Evolutionary conservation across 2,329 filamentous ascomycete species (phyloP).

Genomic region (Sporothrix sp.): DNA sequence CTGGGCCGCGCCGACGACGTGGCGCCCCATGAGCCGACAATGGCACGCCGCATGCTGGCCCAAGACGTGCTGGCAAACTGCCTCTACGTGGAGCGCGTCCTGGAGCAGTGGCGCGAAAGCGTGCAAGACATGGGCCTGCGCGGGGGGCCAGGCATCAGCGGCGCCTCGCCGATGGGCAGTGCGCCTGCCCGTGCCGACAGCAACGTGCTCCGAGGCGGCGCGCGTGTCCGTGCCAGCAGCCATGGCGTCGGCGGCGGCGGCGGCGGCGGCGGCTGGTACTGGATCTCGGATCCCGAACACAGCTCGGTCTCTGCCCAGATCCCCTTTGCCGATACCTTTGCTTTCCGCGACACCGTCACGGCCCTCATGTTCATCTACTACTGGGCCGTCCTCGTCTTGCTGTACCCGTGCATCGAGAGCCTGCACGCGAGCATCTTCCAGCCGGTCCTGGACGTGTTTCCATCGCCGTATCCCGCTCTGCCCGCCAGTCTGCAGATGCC

Average conservation of each 20-base stretch:
- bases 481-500: constrained; percentile 28
- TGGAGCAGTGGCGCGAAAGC: constrained; percentile 38
- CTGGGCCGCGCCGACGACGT: constrained; percentile 37
- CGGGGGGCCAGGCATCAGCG: constrained; percentile 3
- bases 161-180: not conserved
- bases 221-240: constrained; percentile 13
- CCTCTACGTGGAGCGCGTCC: constrained; percentile 36
- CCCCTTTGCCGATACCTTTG: constrained; percentile 37
- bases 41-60: constrained; percentile 34
- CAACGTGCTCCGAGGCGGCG: not conserved
- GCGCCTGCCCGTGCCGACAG: not conserved
- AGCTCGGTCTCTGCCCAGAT: constrained; percentile 24
- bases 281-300: constrained; percentile 26
- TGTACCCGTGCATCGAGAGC: constrained; percentile 38
- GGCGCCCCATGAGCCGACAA: constrained; percentile 29
- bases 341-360: constrained; percentile 35
- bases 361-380: constrained; percentile 43
- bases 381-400: constrained; percentile 41
- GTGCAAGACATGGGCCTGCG: constrained; percentile 21
- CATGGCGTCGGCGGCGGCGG: not conserved
- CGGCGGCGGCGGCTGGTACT: constrained; percentile 24
- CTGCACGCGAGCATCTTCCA: constrained; percentile 37
- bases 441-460: constrained; percentile 32
- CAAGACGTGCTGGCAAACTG: constrained; percentile 40
- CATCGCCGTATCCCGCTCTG: constrained; percentile 29